phyloP scores from a whole-genome alignment of 2,329 filamentous ascomycete genomes.

The Xylaria sp. region DNA sequence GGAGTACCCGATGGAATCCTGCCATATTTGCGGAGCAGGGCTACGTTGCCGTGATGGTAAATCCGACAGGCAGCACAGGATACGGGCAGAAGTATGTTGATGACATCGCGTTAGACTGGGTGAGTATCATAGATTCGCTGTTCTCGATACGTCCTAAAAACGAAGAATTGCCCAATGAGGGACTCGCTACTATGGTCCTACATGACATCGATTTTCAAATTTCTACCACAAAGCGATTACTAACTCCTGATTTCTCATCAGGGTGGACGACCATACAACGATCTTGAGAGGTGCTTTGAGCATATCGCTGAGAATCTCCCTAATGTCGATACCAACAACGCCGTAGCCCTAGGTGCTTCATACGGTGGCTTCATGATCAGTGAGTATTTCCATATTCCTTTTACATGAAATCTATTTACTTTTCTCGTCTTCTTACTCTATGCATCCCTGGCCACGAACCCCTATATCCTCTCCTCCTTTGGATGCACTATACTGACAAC shows the following conservation, averaged over 20 bases:
- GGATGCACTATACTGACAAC: conserved; percentile 15
- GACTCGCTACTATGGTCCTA: neutral
- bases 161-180: neutral
- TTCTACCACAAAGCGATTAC: neutral
- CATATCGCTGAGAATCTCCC: conserved; percentile 73
- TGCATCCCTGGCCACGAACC: neutral
- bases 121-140: conserved; percentile 1
- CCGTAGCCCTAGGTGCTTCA: conserved; percentile 79
- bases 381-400: conserved; percentile 48
- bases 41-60: conserved; percentile 83
- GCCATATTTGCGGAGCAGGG: conserved; percentile 89
- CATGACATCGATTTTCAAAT: neutral
- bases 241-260: conserved; percentile 11
- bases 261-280: conserved; percentile 83
- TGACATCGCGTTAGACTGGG: conserved; percentile 81
- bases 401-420: neutral
- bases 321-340: conserved; percentile 75
- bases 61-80: conserved; percentile 84
- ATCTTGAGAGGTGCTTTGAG: conserved; percentile 82
- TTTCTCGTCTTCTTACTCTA: conserved; percentile 32
- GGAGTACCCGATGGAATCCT: conserved; percentile 82
- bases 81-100: conserved; percentile 83
- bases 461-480: neutral
- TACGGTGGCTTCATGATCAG: conserved; percentile 83
- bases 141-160: neutral